Conservation (phyloP, 805 yeast genomes). For the Peterozyma toletana region DNA sequence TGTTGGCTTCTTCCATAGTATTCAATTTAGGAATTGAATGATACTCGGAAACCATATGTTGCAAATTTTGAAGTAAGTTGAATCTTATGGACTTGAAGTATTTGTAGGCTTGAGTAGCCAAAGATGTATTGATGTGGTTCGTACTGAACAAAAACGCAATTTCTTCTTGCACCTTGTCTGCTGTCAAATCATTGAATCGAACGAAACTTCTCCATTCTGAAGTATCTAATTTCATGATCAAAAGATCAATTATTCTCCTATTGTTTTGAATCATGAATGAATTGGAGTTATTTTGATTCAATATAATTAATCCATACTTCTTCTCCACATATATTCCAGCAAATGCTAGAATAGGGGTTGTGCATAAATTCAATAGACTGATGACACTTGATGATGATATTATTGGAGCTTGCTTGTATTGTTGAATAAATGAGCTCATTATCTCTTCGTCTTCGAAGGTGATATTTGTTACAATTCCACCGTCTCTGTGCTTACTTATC, state of each 20-base stretch:
- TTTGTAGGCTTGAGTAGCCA: conserved; percentile 3
- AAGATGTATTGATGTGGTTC: conserved; percentile 1
- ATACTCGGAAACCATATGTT: conserved; percentile 1
- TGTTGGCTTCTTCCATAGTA: conserved; percentile 3
- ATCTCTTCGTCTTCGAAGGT: conserved; percentile 5
- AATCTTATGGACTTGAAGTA: conserved; percentile 2
- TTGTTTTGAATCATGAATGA: conserved; percentile 8
- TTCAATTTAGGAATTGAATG: conserved; percentile 4
- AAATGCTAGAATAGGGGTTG: conserved; percentile 5
- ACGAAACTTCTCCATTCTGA: background rate
- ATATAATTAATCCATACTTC: conserved; percentile 4
- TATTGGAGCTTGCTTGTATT: conserved; percentile 1
- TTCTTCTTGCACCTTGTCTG: conserved; percentile 6
- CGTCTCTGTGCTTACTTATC: conserved; percentile 3
- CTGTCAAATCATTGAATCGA: background rate
- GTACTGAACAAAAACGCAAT: conserved; percentile 3
- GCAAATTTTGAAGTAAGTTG: conserved; percentile 4
- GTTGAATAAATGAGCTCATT: conserved; percentile 3
- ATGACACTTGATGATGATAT: conserved; percentile 1
- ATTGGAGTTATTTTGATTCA: conserved; percentile 2
- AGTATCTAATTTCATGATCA: background rate
- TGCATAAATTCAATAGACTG: conserved; percentile 1
- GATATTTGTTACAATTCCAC: conserved; percentile 1
- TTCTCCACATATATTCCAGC: conserved; percentile 8
- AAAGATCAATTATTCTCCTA: conserved; percentile 1